Conservation (phyloP, 2,329 filamentous ascomycete genomes). For the Pyrenophora seminiperda region DNA sequence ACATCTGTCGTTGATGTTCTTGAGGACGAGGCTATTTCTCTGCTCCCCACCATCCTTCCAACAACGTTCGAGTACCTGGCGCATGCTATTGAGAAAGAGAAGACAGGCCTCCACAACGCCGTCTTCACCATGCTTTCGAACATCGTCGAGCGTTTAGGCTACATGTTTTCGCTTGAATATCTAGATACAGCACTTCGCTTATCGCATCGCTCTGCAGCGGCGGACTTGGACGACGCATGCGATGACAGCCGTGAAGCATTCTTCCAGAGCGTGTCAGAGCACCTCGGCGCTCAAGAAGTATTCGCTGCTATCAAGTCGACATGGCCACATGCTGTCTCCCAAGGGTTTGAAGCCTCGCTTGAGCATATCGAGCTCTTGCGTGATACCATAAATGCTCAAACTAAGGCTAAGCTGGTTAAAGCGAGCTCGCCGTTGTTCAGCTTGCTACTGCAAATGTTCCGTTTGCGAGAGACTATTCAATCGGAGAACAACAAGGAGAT, state of each 20-base stretch:
- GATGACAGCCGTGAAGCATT: slow-evolving; percentile 71
- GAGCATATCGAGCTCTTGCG: slow-evolving; percentile 74
- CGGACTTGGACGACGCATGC: slow-evolving; percentile 64
- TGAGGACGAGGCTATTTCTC: slow-evolving; percentile 80
- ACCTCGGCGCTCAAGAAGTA: slow-evolving; percentile 76
- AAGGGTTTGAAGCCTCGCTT: slow-evolving; percentile 62
- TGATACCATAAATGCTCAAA: slow-evolving; percentile 73
- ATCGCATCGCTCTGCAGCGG: slow-evolving; percentile 72
- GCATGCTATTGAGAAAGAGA: slow-evolving; percentile 62
- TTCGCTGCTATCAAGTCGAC: slow-evolving; percentile 74
- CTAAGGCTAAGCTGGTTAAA: slow-evolving; percentile 79
- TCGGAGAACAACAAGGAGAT: slow-evolving; percentile 50
- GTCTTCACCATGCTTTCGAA: slow-evolving; percentile 79
- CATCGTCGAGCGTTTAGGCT: slow-evolving; percentile 81
- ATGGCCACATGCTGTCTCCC: slow-evolving; percentile 68
- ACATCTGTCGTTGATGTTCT: slow-evolving; percentile 88
- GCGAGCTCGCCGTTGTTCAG: slow-evolving; percentile 72
- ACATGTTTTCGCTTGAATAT: slow-evolving; percentile 80
- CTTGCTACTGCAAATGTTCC: slow-evolving; percentile 62
- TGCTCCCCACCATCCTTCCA: slow-evolving; percentile 77
- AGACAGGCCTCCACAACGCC: slow-evolving; percentile 75
- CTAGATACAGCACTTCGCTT: slow-evolving; percentile 73
- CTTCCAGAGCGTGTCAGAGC: slow-evolving; percentile 74
- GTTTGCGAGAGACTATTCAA: slow-evolving; percentile 60
- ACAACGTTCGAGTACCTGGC: slow-evolving; percentile 74